Evolutionary conservation across 2,329 filamentous ascomycete genomes (phyloP), one percentile per base, ranked within the genome.

Genomic region (Ceratocystis smalleyi): DNA sequence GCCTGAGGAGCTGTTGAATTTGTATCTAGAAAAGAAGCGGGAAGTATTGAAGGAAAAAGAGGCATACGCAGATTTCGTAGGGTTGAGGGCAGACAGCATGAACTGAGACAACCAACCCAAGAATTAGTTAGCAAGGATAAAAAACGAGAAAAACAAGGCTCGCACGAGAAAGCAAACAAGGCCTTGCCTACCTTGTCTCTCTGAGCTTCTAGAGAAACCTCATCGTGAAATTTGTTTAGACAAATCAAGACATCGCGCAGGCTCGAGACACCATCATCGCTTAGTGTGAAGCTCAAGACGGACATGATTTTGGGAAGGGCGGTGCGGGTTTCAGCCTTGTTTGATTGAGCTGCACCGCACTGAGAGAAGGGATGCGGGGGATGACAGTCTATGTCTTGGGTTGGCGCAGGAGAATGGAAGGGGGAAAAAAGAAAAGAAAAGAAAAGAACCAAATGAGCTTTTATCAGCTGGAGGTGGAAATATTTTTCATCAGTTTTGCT

Each of bases 1-100:
- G 57, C 78, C 77, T 68, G 79, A 77, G 6, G 75, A 72, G 22
- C 81, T 81, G 64, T 82, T 78, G 69, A 84, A 92, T 62, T 82
- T 79, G 73, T 91, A 92, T 43, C 80, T 81, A 5, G 84, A 81
- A 74, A 91, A 91, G 76, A 91, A 91, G 47, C 82, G 80, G 68
- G 77, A 81, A 49, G 82, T 80, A 54, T 85, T 78, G 63, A 91
- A 83, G 6, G 81, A 81, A 70, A 90, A 85, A 66, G 85, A 86
- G 30, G 86, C 84, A 72, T 91, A 91, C 19, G 87, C 87, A 3
- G 88, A 89, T 71, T 89, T 89, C 64, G 88, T 89, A n/a, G 82
- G 81, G 72, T 92, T 92, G 68, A 92, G 77, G 15, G 88, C 84
- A 15, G 87, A 89, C 64, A 92, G 77, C 3, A 85, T 79, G 68